Percentiles rank a stretch among this genome's conserved stretches.
These are phyloP conservation scores for Cordyceps farinosa DNA, from an alignment of 2,329 filamentous ascomycete genomes.

Conservation along the genomic window DNA sequence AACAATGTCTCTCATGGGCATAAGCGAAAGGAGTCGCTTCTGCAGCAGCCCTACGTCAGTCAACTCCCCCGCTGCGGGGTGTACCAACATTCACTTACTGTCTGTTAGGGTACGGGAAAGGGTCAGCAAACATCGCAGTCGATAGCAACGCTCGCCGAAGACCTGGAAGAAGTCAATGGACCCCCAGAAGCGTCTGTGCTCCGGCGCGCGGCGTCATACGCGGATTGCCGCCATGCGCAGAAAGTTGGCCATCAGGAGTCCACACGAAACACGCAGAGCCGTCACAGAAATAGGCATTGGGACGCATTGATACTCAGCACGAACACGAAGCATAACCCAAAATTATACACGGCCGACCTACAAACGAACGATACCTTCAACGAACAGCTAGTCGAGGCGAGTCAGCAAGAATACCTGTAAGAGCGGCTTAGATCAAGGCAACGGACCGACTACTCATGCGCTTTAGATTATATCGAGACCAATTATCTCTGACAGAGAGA, in stretches of 20 bases:
- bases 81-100: constrained; percentile 22
- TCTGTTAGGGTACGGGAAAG: constrained; percentile 50
- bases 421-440: constrained; percentile 26
- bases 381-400: constrained; percentile 70
- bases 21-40: constrained; percentile 64
- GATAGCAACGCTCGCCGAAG: constrained; percentile 57
- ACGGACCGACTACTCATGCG: constrained; percentile 21
- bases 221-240: constrained; percentile 67
- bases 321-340: not conserved
- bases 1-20: constrained; percentile 49
- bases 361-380: constrained; percentile 43
- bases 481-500: constrained; percentile 73
- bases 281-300: constrained; percentile 43
- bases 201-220: constrained; percentile 69
- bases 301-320: constrained; percentile 46
- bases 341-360: not conserved
- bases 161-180: constrained; percentile 49
- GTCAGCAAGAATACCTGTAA: constrained; percentile 80
- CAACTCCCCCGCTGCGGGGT: constrained; percentile 14
- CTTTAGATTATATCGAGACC: constrained; percentile 69
- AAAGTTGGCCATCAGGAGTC: constrained; percentile 37
- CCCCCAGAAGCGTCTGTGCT: constrained; percentile 64
- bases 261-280: constrained; percentile 30
- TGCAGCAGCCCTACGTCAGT: constrained; percentile 63
- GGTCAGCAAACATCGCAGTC: constrained; percentile 49